phyloP scores from a whole-genome alignment of 768 basidiomycete species.

The Termitomyces sp. region DNA sequence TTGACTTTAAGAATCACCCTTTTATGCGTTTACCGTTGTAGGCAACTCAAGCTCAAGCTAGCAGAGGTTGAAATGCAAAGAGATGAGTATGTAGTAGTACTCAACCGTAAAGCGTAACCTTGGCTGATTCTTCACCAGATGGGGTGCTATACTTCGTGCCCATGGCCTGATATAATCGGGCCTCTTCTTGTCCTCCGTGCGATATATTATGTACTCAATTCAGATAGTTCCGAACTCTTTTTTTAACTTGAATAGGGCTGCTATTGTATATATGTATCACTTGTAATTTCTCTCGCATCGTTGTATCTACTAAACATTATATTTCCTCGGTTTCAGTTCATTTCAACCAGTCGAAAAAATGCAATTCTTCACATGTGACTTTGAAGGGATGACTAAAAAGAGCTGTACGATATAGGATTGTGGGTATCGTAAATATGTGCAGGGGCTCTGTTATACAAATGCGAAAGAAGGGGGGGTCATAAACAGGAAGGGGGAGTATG shows the following conservation, averaged over 20 bases:
- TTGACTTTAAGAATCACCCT: background rate
- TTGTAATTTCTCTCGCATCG: conserved; percentile 7
- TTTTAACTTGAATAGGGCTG: background rate
- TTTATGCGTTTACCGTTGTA: conserved; percentile 22
- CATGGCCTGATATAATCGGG: conserved; percentile 36
- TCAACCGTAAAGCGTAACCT: background rate
- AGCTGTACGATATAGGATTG: conserved; percentile 9
- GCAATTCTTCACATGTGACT: background rate
- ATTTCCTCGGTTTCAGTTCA: background rate
- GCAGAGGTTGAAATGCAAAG: conserved; percentile 69
- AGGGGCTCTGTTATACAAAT: conserved; percentile 13
- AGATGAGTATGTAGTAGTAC: conserved; percentile 75
- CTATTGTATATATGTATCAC: conserved; percentile 14
- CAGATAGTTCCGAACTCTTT: conserved; percentile 7
- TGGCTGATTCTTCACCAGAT: conserved; percentile 36
- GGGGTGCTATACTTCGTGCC: conserved; percentile 55
- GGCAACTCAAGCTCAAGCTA: conserved; percentile 64
- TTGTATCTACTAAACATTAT: conserved; percentile 13
- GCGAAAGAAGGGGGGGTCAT: background rate
- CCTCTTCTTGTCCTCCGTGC: background rate
- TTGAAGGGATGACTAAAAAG: conserved; percentile 1
- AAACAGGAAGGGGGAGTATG: background rate
- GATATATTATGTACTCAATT: conserved; percentile 7
- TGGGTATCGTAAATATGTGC: conserved; percentile 15
- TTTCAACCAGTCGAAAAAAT: background rate